Evolutionary conservation across 1,139 yeast genomes (phyloP), one percentile per base, ranked within the genome.

Genomic region (Schwanniomyces etchellsii): DNA sequence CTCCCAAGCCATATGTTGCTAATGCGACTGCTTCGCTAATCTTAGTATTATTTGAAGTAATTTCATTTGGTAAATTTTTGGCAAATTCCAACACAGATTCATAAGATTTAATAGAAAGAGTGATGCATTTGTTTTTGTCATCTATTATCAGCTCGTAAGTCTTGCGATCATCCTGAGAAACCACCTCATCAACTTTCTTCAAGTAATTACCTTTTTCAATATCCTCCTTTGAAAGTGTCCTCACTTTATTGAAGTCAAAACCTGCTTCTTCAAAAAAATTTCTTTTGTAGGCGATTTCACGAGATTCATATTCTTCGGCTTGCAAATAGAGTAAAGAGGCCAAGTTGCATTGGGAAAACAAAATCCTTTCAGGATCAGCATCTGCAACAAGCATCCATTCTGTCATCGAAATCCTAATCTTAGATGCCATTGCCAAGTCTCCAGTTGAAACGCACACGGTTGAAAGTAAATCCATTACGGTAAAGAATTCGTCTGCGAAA

Each of bases 1-100:
- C 94, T 0, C 96, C 97, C 25, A 85, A 62, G 0, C 95, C 94
- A 48, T 85, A 89, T 0, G 86, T 77, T 1, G 95, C 77, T 47
- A 86, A 62, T 0, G 95, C 95, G 20, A 81, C 75, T 2, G 83
- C 77, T 40, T 84, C 86, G 30, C 44, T 44, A 14, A 63, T 50
- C 25, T 50, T 44, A 28, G 39, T 33, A 28, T 48, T 44, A 26
- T 40, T 37, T 20, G 42, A 45, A 30, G 44, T 43, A 22, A 42
- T 37, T 14, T 51, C 59, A 27, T 36, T 47, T 2, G 80, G 76
- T 5, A 76, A 49, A 22, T 64, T 57, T 39, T 73, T 75, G 3
- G 81, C 69, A 27, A 74, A 73, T 23, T 62, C 64, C 20, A 80
- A 54, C 16, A 81, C 80, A 7, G 75, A 61, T 37, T 74, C 71